These are phyloP conservation scores for Fusarium staphyleae DNA, from an alignment of 2,329 filamentous ascomycete species.

Conservation along the genomic window DNA sequence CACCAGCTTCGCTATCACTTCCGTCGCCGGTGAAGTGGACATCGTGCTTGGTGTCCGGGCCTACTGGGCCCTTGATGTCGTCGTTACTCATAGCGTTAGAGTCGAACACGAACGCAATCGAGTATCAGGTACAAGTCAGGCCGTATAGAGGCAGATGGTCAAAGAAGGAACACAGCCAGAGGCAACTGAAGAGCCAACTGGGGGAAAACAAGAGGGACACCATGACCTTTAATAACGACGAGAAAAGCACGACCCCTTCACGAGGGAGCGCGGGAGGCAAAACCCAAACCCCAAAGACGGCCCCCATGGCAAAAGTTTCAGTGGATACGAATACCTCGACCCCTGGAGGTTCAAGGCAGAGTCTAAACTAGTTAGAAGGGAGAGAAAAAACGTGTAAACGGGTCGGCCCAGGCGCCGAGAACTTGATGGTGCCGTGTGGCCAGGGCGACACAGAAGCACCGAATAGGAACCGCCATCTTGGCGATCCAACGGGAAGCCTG, in stretches of 20 bases:
- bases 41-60: conserved; percentile 20
- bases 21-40: conserved; percentile 19
- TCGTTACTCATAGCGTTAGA: conserved; percentile 32
- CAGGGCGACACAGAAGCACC: conserved; percentile 17
- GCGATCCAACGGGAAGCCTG: not conserved
- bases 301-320: conserved; percentile 8
- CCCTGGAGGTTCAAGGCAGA: not conserved
- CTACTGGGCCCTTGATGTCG: conserved; percentile 23
- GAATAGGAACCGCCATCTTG: conserved; percentile 23
- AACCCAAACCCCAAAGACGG: conserved; percentile 13
- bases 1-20: conserved; percentile 38
- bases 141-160: not conserved
- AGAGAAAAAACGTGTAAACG: conserved; percentile 28
- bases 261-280: conserved; percentile 17
- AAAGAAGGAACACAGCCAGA: not conserved
- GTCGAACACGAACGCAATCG: not conserved
- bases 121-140: not conserved
- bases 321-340: not conserved
- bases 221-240: conserved; percentile 27
- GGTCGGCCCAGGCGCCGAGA: too few relatives aligned
- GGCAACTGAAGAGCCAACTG: conserved; percentile 5
- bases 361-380: conserved; percentile 41
- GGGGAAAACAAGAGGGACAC: not conserved
- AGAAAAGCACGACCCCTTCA: not conserved
- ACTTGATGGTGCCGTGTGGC: conserved; percentile 28